phyloP scores from a whole-genome alignment of 1,139 yeast genomes.

The Geotrichum histeridarum region DNA sequence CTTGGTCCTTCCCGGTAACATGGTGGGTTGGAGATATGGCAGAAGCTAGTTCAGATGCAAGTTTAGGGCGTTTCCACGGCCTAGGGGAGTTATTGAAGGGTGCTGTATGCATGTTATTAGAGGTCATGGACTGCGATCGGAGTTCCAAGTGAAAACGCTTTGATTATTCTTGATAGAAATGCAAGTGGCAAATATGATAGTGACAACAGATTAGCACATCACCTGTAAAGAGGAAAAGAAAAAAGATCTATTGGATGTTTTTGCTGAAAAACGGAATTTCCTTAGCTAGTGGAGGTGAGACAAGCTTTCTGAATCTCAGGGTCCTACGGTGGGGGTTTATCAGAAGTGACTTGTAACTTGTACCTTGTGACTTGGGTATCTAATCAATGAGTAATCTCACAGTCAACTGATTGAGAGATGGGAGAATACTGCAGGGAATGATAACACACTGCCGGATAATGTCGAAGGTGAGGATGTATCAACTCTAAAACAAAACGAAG shows the following conservation, averaged over 20 bases:
- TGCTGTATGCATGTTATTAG: not conserved
- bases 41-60: not conserved
- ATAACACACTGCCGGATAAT: too few relatives aligned
- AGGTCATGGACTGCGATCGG: not conserved
- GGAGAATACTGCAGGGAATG: too few relatives aligned
- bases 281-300: not conserved
- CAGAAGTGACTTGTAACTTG: too few relatives aligned
- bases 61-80: conserved; percentile 4
- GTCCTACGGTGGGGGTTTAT: too few relatives aligned
- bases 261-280: not conserved
- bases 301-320: too few relatives aligned
- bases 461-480: too few relatives aligned
- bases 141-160: not conserved
- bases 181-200: not conserved
- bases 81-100: not conserved
- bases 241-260: not conserved
- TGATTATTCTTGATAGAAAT: not conserved
- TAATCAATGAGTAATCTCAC: too few relatives aligned
- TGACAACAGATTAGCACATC: not conserved
- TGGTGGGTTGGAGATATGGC: not conserved
- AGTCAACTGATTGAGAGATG: too few relatives aligned
- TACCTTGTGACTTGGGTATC: too few relatives aligned
- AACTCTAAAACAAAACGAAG: too few relatives aligned
- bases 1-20: not conserved
- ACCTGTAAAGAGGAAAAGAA: not conserved